These are phyloP conservation scores for Ascochyta clinopodiicola DNA, from an alignment of 2,329 filamentous ascomycete genomes.

Conservation along the genomic window DNA sequence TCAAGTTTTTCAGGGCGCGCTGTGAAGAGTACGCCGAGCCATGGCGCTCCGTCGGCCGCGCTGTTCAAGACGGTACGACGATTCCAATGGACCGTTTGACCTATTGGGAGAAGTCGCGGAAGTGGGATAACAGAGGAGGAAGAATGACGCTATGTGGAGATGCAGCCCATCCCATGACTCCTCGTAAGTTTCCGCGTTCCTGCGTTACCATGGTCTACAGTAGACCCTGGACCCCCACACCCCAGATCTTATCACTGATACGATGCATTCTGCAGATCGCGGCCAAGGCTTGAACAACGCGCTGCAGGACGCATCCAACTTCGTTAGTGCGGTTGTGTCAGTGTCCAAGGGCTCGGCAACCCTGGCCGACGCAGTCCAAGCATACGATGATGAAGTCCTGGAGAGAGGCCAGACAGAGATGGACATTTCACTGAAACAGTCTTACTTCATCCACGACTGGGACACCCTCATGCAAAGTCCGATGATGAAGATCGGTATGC, in stretches of 20 bases:
- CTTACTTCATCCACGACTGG: constrained; percentile 55
- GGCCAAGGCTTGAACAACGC: constrained; percentile 48
- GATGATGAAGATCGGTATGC: constrained; percentile 35
- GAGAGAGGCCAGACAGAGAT: constrained; percentile 55
- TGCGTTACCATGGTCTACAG: constrained; percentile 9
- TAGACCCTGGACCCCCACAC: constrained; percentile 17
- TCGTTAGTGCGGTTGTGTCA: constrained; percentile 26
- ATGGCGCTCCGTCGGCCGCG: constrained; percentile 35
- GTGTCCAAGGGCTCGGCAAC: constrained; percentile 12
- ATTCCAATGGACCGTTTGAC: constrained; percentile 39
- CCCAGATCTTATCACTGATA: constrained; percentile 13
- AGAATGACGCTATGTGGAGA: constrained; percentile 46
- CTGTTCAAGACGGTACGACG: constrained; percentile 27
- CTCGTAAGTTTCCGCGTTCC: constrained; percentile 25
- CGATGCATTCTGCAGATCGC: constrained; percentile 31
- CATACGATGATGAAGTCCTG: constrained; percentile 48
- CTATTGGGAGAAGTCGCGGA: constrained; percentile 37
- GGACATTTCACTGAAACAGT: constrained; percentile 52
- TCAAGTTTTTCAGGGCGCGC: constrained; percentile 31
- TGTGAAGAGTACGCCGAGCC: constrained; percentile 38
- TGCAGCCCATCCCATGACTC: constrained; percentile 50
- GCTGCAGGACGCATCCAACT: constrained; percentile 38
- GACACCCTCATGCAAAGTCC: constrained; percentile 36
- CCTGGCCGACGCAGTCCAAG: constrained; percentile 28
- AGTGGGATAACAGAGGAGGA: constrained; percentile 43